Evolutionary conservation across 371 early-diverging fungal genomes (phyloP), one percentile per base, ranked within the genome.

Genomic region (Dichotomocladium elegans): DNA sequence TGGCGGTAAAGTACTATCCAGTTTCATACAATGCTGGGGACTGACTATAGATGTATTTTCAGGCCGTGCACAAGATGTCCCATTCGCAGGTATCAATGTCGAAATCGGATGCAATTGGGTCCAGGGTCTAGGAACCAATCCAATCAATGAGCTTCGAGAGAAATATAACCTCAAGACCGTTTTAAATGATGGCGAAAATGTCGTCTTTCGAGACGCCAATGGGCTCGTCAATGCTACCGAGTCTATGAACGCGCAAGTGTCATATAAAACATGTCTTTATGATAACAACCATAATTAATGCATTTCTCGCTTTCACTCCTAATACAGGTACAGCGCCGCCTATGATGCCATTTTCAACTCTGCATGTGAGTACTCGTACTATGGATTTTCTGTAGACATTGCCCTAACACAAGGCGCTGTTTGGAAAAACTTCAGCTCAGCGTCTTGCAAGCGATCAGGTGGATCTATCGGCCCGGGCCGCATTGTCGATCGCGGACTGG

Each of bases 61-160:
- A 72, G 72, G 75, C 5, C 58, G 77, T 50, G 72, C 73, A 15
- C 73, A 73, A 56, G 52, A 70, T 53, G 59, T 51, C 8, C 55
- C 55, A 3, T 73, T 77, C 58, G 73, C 61, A 7, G 66, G 56
- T 30, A 44, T 55, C 11, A 53, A 57, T 21, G 57, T 77, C 41
- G 77, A 77, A 51, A 19, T 69, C 12, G 77, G 77, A 9, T 72
- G 74, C 40, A 77, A 77, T 29, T 77, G 77, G 77, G 77, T 76
- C 21, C 77, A 77, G 55, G 77, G 72, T n/a, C 37, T 77, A 2
- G 77, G 77, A 3, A 55, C 61, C 2, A 77, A 77, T 19, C 77
- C 74, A 10, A 53, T 77, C 50, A 64, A 72, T 24, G 49, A 64
- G 27, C 54, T 77, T 9, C 63, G 69, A 5, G 35, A 64, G 42